Conservation (phyloP, 768 basidiomycete species). For the Phaeotremella skinneri region DNA sequence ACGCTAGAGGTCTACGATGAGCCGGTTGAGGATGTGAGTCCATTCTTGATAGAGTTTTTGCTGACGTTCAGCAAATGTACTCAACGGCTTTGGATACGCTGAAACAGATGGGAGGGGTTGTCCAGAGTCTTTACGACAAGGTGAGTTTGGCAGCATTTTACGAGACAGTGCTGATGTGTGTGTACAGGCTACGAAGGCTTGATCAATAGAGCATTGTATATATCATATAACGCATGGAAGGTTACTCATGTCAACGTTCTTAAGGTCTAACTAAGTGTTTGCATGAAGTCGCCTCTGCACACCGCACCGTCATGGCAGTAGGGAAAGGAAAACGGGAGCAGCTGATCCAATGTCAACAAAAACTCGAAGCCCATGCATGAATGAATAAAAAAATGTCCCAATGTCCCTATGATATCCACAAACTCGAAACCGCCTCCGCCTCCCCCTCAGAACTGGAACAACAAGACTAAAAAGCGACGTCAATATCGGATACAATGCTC, state of each 20-base stretch:
- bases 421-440: no score
- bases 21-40: constrained; percentile 74
- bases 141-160: constrained; percentile 40
- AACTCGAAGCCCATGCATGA: no score
- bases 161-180: neutral
- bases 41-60: neutral
- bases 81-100: constrained; percentile 84
- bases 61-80: constrained; percentile 68
- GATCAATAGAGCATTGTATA: neutral
- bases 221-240: neutral
- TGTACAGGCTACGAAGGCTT: constrained; percentile 1
- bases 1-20: constrained; percentile 88
- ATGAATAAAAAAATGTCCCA: no score
- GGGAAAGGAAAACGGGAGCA: no score
- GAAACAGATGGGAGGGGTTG: constrained; percentile 88
- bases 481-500: neutral
- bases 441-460: constrained; percentile 47
- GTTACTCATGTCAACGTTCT: no score
- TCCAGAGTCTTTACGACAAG: constrained; percentile 88
- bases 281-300: no score
- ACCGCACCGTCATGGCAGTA: no score
- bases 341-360: no score
- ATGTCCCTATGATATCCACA: no score
- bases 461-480: constrained; percentile 31
- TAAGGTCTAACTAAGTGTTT: no score